Evolutionary conservation across 192 early-diverging fungal genomes (phyloP), one percentile per base, ranked within the genome.

Genomic region (Coemansia sp.): DNA sequence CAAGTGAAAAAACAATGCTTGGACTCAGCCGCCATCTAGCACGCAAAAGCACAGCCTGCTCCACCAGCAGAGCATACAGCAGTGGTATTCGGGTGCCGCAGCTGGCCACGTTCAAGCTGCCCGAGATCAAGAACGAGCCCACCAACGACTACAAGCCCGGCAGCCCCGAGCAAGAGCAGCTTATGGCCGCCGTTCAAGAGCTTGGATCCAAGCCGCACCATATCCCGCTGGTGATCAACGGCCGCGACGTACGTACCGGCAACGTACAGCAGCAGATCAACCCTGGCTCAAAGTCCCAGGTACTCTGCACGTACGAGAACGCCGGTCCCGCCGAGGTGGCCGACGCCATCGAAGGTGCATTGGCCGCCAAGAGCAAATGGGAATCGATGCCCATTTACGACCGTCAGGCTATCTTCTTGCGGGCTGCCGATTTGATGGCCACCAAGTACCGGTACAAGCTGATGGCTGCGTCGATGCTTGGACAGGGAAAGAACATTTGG

Each of bases 401-500:
- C 72, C 94, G 97, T 66, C 90, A 91, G 71, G 92, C 95, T 51
- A 93, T 99, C 78, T 97, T 99, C 86, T 85, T 99, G 76, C 95
- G 96, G 84, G 96, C 97, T n/a, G 97, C 97, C 64, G 97, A 99
- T 78, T 83, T 99, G 57, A 76, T 95, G 8, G 64, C 93, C 20
- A 84, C 76, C 73, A 99, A 99, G 84, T 95, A 99, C 86, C 88
- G 94, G 74, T 95, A 93, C 68, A 88, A 93, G 83, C 72, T 93
- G 52, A 86, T 96, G 88, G 97, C 97, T 15, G 93, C 95, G 39
- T 94, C 97, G 64, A 97, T 99, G 96, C 85, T 99, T 45, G 97
- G 97, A 45, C 97, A 99, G 84, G 94, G 94, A 33, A 99, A 99
- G 87, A 99, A 97, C 78, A 91, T 88, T 59, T 99, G 96, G 95